These are phyloP conservation scores for Silene vulgaris DNA, from an alignment of 179 eudicot genomes.

Conservation along the genomic window DNA sequence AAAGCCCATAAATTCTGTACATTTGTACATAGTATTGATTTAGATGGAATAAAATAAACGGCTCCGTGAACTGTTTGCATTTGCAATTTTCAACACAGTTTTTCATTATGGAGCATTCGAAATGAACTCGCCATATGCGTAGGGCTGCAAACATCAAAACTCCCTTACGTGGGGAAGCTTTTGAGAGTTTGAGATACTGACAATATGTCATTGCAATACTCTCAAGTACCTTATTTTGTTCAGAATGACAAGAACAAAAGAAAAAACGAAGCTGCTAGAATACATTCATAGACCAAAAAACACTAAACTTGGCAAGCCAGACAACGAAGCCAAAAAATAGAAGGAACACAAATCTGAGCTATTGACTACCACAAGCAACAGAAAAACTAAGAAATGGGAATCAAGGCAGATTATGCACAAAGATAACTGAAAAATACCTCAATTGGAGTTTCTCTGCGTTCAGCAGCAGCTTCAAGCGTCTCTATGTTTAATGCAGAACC, in stretches of 20 bases:
- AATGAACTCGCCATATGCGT: neutral
- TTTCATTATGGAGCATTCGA: neutral
- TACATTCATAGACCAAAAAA: neutral
- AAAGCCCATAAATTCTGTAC: neutral
- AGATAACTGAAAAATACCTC: slow-evolving; percentile 45
- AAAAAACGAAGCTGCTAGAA: neutral
- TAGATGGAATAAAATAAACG: neutral
- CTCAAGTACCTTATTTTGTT: neutral
- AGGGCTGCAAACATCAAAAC: neutral
- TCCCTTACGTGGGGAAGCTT: too few species aligned
- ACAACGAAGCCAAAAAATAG: neutral
- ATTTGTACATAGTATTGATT: too few species aligned
- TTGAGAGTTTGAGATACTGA: neutral
- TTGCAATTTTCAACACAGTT: neutral
- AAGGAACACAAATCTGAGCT: neutral
- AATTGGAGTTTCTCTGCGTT: slow-evolving; percentile 80
- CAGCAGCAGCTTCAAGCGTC: slow-evolving; percentile 98
- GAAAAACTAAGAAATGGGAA: neutral
- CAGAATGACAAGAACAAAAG: neutral
- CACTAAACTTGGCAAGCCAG: neutral
- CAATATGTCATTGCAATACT: neutral
- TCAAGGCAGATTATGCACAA: neutral
- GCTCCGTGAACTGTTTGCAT: neutral
- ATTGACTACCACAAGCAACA: neutral
- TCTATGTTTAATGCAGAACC: slow-evolving; percentile 93